Conservation (phyloP, 306 rosid species). For the Canavalia gladiata region DNA sequence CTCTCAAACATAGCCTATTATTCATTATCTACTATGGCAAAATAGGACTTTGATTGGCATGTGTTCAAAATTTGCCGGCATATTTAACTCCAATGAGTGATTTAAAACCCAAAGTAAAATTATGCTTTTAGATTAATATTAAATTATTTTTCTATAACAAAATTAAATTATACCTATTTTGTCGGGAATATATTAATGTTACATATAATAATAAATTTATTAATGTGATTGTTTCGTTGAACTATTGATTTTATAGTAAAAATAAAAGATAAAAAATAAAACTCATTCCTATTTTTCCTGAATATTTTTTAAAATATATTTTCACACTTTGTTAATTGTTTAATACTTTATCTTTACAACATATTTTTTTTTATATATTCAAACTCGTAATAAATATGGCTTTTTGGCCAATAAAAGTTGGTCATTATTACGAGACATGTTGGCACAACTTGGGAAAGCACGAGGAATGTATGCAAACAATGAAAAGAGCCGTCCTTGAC, state of each 20-base stretch:
- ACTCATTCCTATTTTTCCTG: neutral
- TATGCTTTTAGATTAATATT: too few relatives aligned
- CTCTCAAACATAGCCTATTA: too few relatives aligned
- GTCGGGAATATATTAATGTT: too few relatives aligned
- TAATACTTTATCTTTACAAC: too few relatives aligned
- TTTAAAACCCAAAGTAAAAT: too few relatives aligned
- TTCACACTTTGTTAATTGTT: neutral
- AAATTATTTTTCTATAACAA: too few relatives aligned
- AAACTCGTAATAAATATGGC: neutral
- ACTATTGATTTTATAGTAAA: neutral
- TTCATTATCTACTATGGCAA: too few relatives aligned
- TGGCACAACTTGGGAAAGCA: neutral
- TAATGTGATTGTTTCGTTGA: neutral
- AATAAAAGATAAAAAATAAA: neutral
- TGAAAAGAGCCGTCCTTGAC: neutral
- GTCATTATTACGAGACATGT: neutral
- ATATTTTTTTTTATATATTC: neutral
- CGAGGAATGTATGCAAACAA: neutral
- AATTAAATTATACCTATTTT: too few relatives aligned
- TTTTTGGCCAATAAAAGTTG: neutral
- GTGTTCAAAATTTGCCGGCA: too few relatives aligned
- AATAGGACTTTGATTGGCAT: too few relatives aligned
- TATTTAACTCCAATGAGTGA: too few relatives aligned
- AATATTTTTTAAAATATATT: neutral
- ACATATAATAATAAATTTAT: neutral